Base-by-base conservation (phyloP, 495 filamentous ascomycete species). In the Penicillium coffeae region DNA sequence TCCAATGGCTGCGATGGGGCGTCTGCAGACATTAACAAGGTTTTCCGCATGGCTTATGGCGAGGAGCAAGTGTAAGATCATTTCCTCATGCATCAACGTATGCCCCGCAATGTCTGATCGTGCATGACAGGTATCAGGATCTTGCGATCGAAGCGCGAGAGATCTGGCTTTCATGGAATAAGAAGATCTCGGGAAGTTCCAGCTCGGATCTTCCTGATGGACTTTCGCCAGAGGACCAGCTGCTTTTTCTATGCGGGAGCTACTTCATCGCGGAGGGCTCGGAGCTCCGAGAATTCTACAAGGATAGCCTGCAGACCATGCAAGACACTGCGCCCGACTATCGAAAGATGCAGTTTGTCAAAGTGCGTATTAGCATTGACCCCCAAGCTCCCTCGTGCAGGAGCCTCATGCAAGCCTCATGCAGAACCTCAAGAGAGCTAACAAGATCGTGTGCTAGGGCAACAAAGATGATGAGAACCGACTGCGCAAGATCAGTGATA, bases 11-110 rank as follows among this genome's bases (percentile, higher is more conserved):
- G 48, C 13, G 52, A 55, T 21, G 52, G 42, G 14, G 52, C 52
- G 3, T 55, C 52, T 12, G 52, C 52, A 12, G 52, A 55, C 40
- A 55, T 55, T n/a, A 55, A 51, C 38, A 55, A 55, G 21, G 47
- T 55, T 33, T 47, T 55, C 35, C 52, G 52, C 8, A 42, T 48
- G 13, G 42, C 52, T 3, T 55, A 55, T 36, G 52, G 52, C 3
- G 20, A 16, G 13, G 40, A 46, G 22, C 18, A 35, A 13, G 35
- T 51, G 47, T 55, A 41, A 18, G 45, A 30, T 30, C 25, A 30
- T 37, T 27, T 12, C 4, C 20, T 33, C 25, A 30, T 30, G 1
- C 4, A 16, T 32, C 27, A n/a, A n/a, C n/a, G 36, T n/a, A 12
- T 14, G 41, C 35, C 35, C 35, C 35, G 25, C 12, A 37, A 14